Percentiles rank a stretch among this genome's conserved stretches.
phyloP scores from a whole-genome alignment of 2,329 filamentous ascomycete genomes.

The Fonsecaea nubica region DNA sequence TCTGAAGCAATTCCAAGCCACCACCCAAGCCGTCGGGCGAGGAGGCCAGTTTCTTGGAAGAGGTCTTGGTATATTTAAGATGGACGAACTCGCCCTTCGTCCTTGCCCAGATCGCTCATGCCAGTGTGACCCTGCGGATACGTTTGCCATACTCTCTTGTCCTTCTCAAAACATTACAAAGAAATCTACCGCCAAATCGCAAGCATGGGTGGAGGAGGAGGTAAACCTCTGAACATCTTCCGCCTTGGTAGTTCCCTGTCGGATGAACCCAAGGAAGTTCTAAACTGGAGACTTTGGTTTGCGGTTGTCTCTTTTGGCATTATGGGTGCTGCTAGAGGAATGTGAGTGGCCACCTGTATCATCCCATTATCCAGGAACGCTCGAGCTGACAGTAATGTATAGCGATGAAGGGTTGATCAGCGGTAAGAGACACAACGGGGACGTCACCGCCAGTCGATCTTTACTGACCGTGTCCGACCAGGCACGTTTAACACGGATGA shows the following conservation, averaged over 20 bases:
- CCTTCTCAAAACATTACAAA: neutral
- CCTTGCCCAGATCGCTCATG: neutral
- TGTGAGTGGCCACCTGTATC: neutral
- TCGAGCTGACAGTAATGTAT: neutral
- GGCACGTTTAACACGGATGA: conserved; percentile 44
- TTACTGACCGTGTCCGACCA: neutral
- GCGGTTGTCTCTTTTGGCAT: conserved; percentile 40
- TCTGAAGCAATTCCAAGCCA: conserved; percentile 18
- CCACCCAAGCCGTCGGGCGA: conserved; percentile 7
- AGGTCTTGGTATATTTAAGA: conserved; percentile 15
- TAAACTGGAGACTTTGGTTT: conserved; percentile 45
- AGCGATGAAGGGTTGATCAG: conserved; percentile 40
- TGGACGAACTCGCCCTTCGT: neutral
- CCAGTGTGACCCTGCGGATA: neutral
- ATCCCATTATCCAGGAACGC: neutral
- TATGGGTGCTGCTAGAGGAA: conserved; percentile 36
- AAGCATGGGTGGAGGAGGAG: conserved; percentile 20
- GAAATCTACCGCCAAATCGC: neutral
- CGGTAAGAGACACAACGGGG: conserved; percentile 5
- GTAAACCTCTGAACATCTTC: conserved; percentile 50
- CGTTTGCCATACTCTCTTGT: neutral
- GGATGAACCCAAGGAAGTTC: conserved; percentile 44
- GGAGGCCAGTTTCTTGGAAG: neutral
- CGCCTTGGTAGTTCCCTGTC: conserved; percentile 38
- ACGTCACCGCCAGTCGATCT: neutral